These are phyloP conservation scores for Drosera spatulata DNA, from an alignment of 179 eudicot species.

Conservation along the genomic window DNA sequence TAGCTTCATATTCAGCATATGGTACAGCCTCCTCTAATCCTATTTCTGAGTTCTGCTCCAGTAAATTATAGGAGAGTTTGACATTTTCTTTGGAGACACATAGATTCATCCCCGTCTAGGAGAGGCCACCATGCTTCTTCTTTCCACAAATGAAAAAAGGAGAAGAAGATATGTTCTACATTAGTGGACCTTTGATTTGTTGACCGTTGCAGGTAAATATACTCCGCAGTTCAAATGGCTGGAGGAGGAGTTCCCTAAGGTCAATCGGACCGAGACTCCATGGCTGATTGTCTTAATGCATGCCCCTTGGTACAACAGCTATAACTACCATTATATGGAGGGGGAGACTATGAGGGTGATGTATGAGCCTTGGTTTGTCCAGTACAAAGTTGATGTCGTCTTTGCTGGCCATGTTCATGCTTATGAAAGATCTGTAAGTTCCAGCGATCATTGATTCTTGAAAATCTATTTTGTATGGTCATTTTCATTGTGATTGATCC, in stretches of 20 bases:
- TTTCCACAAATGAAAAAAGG: too few relatives aligned
- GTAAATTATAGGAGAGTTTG: neutral
- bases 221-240: conserved; percentile 5
- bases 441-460: neutral
- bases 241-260: neutral
- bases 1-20: conserved; percentile 6
- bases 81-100: too few relatives aligned
- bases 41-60: neutral
- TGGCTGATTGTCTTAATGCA: conserved; percentile 6
- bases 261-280: conserved; percentile 4
- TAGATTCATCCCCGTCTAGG: too few relatives aligned
- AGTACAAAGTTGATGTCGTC: conserved; percentile 3
- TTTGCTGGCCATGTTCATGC: neutral
- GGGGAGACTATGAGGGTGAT: conserved; percentile 1
- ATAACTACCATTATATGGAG: conserved; percentile 1
- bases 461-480: neutral
- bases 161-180: too few relatives aligned
- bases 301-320: conserved; percentile 4
- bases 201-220: neutral
- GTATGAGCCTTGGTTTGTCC: conserved; percentile 3
- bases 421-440: conserved; percentile 5
- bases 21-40: neutral
- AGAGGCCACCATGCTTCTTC: too few relatives aligned
- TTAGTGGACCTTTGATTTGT: neutral
- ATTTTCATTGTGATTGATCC: neutral